A percentile compares a stretch with the other conserved stretches of the same genome.
phyloP scores from a whole-genome alignment of 345 rosid species.

The Mallotus nudiflorus region DNA sequence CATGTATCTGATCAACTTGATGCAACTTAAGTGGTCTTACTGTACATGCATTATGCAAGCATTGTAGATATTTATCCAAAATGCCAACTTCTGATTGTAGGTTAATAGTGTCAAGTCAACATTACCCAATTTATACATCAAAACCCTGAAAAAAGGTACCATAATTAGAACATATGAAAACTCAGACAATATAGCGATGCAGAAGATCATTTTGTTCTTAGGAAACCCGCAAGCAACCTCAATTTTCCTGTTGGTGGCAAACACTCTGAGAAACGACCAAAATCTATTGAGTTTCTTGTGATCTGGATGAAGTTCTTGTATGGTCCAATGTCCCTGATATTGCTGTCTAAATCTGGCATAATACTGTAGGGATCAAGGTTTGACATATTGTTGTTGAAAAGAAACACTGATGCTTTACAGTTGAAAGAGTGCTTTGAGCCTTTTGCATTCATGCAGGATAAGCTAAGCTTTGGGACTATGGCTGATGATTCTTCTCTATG shows the following conservation, averaged over 20 bases:
- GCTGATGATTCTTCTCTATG: constrained; percentile 44
- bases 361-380: constrained; percentile 71
- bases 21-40: constrained; percentile 38
- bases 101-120: constrained; percentile 71
- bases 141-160: constrained; percentile 44
- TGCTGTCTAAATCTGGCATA: constrained; percentile 52
- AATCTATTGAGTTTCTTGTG: constrained; percentile 53
- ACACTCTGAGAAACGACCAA: constrained; percentile 40
- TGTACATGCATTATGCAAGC: constrained; percentile 94
- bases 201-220: neutral
- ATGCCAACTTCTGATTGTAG: constrained; percentile 91
- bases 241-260: constrained; percentile 46
- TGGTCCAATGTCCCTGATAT: constrained; percentile 65
- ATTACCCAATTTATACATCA: constrained; percentile 58
- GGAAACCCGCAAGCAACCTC: constrained; percentile 40
- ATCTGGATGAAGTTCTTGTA: constrained; percentile 81
- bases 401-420: constrained; percentile 31
- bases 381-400: constrained; percentile 37
- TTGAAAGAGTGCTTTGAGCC: constrained; percentile 39
- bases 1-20: constrained; percentile 13
- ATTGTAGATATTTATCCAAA: constrained; percentile 89
- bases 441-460: constrained; percentile 50
- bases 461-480: constrained; percentile 52
- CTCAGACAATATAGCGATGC: neutral
- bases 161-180: neutral